Evolutionary conservation across 371 early-diverging fungal species (phyloP).

Genomic region (Coemansia sp.): DNA sequence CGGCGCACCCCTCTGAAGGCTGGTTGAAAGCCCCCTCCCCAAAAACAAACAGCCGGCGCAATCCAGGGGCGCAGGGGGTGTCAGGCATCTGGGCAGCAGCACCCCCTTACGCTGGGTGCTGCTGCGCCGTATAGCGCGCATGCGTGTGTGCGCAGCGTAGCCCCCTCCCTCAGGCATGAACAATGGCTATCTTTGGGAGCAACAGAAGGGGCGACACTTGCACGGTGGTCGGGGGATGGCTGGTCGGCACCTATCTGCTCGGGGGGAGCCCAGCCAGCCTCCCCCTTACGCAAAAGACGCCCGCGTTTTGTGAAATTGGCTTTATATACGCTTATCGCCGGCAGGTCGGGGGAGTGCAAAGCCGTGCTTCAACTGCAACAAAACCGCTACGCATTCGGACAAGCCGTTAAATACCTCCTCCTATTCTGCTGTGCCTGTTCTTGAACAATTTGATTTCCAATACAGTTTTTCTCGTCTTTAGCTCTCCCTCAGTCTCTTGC

Average conservation of each 20-base stretch:
- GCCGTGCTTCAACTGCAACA: slow-evolving; percentile 19
- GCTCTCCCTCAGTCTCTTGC: neutral
- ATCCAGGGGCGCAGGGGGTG: slow-evolving; percentile 3
- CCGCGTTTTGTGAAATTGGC: slow-evolving; percentile 2
- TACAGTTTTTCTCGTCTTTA: neutral
- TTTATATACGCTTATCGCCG: slow-evolving; percentile 19
- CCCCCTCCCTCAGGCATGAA: slow-evolving; percentile 20
- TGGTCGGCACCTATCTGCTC: slow-evolving; percentile 9
- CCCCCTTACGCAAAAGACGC: slow-evolving; percentile 5
- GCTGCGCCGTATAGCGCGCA: slow-evolving; percentile 30
- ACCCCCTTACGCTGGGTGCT: slow-evolving; percentile 2
- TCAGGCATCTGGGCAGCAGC: neutral
- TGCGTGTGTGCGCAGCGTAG: slow-evolving; percentile 25
- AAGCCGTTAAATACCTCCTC: slow-evolving; percentile 48
- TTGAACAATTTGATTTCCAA: slow-evolving; percentile 42
- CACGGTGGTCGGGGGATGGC: slow-evolving; percentile 22
- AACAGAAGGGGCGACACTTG: slow-evolving; percentile 15
- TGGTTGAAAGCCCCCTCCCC: slow-evolving; percentile 10
- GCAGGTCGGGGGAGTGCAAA: slow-evolving; percentile 8
- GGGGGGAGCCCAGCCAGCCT: slow-evolving; percentile 13
- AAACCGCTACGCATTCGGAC: slow-evolving; percentile 40
- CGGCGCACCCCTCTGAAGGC: slow-evolving; percentile 9
- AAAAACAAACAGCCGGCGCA: slow-evolving; percentile 5
- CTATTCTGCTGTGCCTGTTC: slow-evolving; percentile 32
- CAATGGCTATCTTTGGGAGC: slow-evolving; percentile 19